Conservation (phyloP, 345 rosid species). For the Euphorbia peplus region DNA sequence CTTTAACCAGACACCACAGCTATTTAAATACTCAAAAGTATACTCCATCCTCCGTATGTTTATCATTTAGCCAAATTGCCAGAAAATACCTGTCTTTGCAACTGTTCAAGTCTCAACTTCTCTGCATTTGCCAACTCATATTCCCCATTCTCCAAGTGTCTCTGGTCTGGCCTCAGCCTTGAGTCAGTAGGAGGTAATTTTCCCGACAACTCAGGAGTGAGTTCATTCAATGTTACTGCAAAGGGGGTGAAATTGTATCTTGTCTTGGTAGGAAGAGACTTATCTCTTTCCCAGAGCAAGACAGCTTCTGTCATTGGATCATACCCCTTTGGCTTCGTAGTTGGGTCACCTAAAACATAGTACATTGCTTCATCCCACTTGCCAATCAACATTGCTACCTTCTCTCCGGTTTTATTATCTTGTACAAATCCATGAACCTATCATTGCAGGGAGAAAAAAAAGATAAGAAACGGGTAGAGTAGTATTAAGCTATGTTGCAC, state of each 20-base stretch:
- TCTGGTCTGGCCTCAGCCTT: conserved; percentile 94
- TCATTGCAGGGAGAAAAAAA: conserved; percentile 2
- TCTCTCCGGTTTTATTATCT: conserved; percentile 92
- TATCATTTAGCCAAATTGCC: not conserved
- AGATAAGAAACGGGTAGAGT: not conserved
- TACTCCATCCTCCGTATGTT: not conserved
- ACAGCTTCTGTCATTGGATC: conserved; percentile 97
- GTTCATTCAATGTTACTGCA: conserved; percentile 86
- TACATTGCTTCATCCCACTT: conserved; percentile 99
- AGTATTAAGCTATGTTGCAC: too few species aligned
- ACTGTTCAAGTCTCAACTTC: conserved; percentile 88
- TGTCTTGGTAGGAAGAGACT: conserved; percentile 61
- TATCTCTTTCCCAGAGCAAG: conserved; percentile 89
- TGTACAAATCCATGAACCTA: conserved; percentile 99
- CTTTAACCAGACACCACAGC: not conserved
- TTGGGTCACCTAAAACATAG: conserved; percentile 87
- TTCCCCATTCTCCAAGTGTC: conserved; percentile 90
- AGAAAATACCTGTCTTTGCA: conserved; percentile 86
- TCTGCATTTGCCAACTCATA: conserved; percentile 92
- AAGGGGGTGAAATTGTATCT: conserved; percentile 93
- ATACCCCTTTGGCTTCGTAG: conserved; percentile 84
- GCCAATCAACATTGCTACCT: conserved; percentile 90
- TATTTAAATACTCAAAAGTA: not conserved
- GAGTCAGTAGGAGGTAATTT: conserved; percentile 96
- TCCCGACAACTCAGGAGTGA: conserved; percentile 67